Conservation (phyloP, 306 rosid species). For the Trifolium subterraneum region DNA sequence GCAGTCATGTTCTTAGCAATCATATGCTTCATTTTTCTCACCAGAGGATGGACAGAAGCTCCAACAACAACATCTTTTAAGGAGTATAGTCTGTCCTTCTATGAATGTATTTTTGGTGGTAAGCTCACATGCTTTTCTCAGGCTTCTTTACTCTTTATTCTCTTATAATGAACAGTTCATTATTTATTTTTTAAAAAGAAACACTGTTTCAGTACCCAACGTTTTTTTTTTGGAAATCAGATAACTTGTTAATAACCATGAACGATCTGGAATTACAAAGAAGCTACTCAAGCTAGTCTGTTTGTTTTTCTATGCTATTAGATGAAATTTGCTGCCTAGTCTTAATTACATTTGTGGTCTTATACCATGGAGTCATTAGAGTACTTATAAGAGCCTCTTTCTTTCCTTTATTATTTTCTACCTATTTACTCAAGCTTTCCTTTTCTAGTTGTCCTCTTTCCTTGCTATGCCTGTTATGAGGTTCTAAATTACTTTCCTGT, state of each 20-base stretch:
- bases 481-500: constrained; percentile 2
- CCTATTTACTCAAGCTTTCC: not conserved
- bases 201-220: constrained; percentile 25
- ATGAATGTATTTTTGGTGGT: constrained; percentile 74
- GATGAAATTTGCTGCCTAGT: constrained; percentile 26
- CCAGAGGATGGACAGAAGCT: constrained; percentile 70
- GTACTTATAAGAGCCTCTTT: constrained; percentile 25
- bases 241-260: constrained; percentile 8
- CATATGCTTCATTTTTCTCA: constrained; percentile 59
- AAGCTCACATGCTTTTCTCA: constrained; percentile 43
- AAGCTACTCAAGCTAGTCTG: constrained; percentile 10
- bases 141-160: constrained; percentile 35
- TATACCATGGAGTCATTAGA: constrained; percentile 1
- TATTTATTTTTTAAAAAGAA: not conserved
- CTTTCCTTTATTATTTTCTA: not conserved
- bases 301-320: constrained; percentile 4
- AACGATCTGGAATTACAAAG: constrained; percentile 28
- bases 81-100: constrained; percentile 76
- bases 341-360: not conserved
- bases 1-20: constrained; percentile 68
- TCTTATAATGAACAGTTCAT: not conserved
- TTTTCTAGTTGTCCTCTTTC: constrained; percentile 17
- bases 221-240: constrained; percentile 33
- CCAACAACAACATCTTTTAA: constrained; percentile 54
- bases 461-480: constrained; percentile 2